Evolutionary conservation across 257 asterid species (phyloP).

Genomic region (Jaltomata sinuosa): DNA sequence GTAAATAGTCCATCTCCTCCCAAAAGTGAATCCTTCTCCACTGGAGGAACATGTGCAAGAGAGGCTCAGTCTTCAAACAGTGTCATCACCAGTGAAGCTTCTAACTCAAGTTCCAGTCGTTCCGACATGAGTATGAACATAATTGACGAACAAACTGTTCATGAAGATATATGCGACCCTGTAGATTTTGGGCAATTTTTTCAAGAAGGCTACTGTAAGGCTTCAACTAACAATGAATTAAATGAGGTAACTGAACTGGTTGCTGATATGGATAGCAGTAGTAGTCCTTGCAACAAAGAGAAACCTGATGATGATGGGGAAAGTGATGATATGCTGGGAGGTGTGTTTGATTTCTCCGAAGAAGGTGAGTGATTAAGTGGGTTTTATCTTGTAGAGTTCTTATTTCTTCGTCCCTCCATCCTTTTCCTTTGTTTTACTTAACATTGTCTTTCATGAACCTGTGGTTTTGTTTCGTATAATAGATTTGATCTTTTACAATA

Average conservation of each 20-base stretch:
- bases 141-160: slow-evolving; percentile 18
- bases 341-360: slow-evolving; percentile 42
- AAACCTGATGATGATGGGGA: slow-evolving; percentile 32
- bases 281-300: slow-evolving; percentile 21
- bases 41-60: slow-evolving; percentile 9
- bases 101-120: slow-evolving; percentile 27
- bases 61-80: slow-evolving; percentile 15
- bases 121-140: slow-evolving; percentile 28
- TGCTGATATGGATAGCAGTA: slow-evolving; percentile 18
- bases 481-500: not conserved
- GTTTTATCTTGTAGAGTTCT: not conserved
- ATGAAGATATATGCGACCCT: slow-evolving; percentile 32
- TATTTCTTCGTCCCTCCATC: not conserved
- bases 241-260: slow-evolving; percentile 16
- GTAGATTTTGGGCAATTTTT: slow-evolving; percentile 31
- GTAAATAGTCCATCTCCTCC: slow-evolving; percentile 26
- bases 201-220: slow-evolving; percentile 39
- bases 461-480: not conserved
- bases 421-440: not conserved
- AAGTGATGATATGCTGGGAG: slow-evolving; percentile 39
- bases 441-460: not conserved
- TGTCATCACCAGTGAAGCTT: slow-evolving; percentile 23
- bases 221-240: slow-evolving; percentile 19
- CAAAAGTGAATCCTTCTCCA: slow-evolving; percentile 11
- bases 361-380: slow-evolving; percentile 17